Percentiles rank a stretch among this genome's conserved stretches.
Conservation (phyloP, 257 asterid species). For the Solanum bukasovii region DNA sequence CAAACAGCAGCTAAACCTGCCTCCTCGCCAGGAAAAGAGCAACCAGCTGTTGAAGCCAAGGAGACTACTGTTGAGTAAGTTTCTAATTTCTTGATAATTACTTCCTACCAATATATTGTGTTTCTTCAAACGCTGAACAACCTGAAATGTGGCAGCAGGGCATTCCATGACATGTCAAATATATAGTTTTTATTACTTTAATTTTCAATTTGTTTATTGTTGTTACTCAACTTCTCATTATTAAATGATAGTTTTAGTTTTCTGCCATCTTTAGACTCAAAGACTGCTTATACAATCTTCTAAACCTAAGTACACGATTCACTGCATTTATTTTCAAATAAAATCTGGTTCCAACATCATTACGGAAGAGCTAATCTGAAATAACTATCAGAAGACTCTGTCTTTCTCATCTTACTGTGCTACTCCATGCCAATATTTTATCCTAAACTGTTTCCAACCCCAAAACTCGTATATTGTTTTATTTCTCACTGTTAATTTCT, state of each 20-base stretch:
- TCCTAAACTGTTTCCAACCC: not conserved
- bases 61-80: slow-evolving; percentile 61
- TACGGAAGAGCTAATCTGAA: not conserved
- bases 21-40: slow-evolving; percentile 39
- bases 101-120: not conserved
- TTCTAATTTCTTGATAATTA: not conserved
- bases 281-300: not conserved
- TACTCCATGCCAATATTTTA: not conserved
- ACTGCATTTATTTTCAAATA: not conserved
- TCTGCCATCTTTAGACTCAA: not conserved
- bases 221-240: not conserved
- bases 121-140: not conserved
- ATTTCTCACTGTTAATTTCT: not conserved
- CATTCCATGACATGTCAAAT: not conserved
- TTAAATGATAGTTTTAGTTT: not conserved
- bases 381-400: not conserved
- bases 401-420: not conserved
- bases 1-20: slow-evolving; percentile 68
- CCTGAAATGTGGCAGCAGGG: not conserved
- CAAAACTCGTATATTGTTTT: not conserved
- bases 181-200: not conserved
- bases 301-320: not conserved
- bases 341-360: not conserved
- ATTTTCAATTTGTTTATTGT: not conserved
- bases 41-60: slow-evolving; percentile 37